A percentile compares a stretch with the other conserved stretches of the same genome.
These are phyloP conservation scores for Ceratocystis cubensis DNA, from an alignment of 2,329 filamentous ascomycete species.

Conservation along the genomic window DNA sequence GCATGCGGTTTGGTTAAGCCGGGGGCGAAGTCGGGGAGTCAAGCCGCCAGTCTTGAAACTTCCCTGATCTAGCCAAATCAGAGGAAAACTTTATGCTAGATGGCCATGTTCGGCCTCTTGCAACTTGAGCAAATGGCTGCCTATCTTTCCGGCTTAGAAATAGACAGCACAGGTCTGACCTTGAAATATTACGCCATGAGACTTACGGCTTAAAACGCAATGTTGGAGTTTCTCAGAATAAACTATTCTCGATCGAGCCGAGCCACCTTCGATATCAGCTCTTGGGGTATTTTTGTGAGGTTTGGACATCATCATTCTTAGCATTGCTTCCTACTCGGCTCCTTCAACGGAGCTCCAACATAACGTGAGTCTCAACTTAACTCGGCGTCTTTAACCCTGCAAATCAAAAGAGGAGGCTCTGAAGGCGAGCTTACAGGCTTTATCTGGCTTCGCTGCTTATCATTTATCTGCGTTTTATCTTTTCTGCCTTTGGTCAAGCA, in stretches of 20 bases:
- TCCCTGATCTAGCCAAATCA: not conserved
- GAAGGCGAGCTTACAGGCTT: not conserved
- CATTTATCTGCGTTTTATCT: not conserved
- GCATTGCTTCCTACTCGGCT: not conserved
- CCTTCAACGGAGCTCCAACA: not conserved
- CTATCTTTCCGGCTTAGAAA: not conserved
- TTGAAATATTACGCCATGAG: not conserved
- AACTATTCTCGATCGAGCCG: not conserved
- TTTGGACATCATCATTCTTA: not conserved
- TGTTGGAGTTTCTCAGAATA: not conserved
- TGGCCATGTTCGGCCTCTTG: not conserved
- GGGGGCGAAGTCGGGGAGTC: not conserved
- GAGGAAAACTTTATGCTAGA: not conserved
- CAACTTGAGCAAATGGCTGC: not conserved
- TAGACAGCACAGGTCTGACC: not conserved
- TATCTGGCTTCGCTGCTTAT: not conserved
- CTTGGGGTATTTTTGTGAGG: not conserved
- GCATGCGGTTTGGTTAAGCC: not conserved
- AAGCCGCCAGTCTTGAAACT: not conserved
- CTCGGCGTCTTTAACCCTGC: not conserved
- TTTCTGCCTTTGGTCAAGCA: not conserved
- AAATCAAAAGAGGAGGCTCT: not conserved
- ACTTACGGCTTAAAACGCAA: not conserved
- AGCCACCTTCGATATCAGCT: not conserved
- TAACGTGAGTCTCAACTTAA: not conserved